phyloP scores from a whole-genome alignment of 164 flowering plant species.

The Chimonanthus praecox region DNA sequence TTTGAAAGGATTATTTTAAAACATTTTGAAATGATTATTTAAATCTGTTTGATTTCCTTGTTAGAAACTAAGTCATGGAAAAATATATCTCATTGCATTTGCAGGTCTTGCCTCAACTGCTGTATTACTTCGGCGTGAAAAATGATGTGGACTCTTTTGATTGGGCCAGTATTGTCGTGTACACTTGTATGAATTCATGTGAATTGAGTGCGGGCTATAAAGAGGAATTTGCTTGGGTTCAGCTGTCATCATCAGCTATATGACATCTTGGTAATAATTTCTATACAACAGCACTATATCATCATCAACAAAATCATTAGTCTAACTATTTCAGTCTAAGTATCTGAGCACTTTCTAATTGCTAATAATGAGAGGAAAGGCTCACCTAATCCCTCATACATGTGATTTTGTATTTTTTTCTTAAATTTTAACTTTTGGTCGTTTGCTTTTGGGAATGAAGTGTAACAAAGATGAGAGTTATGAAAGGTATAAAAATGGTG shows the following conservation, averaged over 20 bases:
- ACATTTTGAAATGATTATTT: conserved; percentile 5
- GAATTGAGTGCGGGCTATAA: conserved; percentile 46
- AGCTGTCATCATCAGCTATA: conserved; percentile 35
- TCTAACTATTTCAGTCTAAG: too few relatives aligned
- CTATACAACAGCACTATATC: too few relatives aligned
- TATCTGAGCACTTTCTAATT: too few relatives aligned
- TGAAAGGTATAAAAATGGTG: too few relatives aligned
- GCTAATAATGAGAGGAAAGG: too few relatives aligned
- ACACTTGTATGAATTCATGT: conserved; percentile 75
- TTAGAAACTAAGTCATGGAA: neutral
- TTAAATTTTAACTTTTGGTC: neutral
- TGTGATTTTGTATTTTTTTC: too few relatives aligned
- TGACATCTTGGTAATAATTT: neutral
- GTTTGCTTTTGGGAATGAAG: too few relatives aligned
- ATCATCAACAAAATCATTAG: too few relatives aligned
- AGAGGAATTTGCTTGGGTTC: conserved; percentile 91
- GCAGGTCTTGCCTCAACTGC: conserved; percentile 82
- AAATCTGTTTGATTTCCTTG: neutral
- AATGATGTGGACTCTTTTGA: conserved; percentile 68
- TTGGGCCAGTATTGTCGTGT: conserved; percentile 76
- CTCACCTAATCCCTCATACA: too few relatives aligned
- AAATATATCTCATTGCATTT: neutral
- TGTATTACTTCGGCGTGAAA: conserved; percentile 71
- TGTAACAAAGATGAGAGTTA: neutral
- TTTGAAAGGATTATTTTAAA: conserved; percentile 70